phyloP scores from a whole-genome alignment of 1,284 basidiomycete species.

The Ganoderma sinense region DNA sequence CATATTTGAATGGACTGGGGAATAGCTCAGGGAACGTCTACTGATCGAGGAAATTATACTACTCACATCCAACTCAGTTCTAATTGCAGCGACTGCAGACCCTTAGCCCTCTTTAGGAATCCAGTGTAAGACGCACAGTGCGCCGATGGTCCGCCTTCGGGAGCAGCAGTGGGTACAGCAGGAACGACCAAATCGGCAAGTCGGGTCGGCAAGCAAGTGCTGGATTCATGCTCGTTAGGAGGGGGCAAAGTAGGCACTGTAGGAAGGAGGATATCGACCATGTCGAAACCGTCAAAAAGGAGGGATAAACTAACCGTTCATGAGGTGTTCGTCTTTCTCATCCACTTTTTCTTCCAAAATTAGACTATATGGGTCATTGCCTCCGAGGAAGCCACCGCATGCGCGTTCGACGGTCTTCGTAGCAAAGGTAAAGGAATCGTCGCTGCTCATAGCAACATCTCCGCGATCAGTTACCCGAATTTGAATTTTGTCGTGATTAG shows the following conservation, averaged over 20 bases:
- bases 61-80: slow-evolving; percentile 75
- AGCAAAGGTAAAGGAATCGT: slow-evolving; percentile 18
- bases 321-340: slow-evolving; percentile 55
- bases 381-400: slow-evolving; percentile 19
- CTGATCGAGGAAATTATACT: slow-evolving; percentile 28
- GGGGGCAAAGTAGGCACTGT: slow-evolving; percentile 60
- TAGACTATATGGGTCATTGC: slow-evolving; percentile 43
- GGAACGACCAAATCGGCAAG: slow-evolving; percentile 34
- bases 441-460: slow-evolving; percentile 14
- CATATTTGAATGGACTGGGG: slow-evolving; percentile 52
- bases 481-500: not conserved
- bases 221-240: slow-evolving; percentile 52
- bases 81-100: slow-evolving; percentile 63
- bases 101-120: slow-evolving; percentile 63
- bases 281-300: not conserved
- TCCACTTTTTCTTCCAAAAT: slow-evolving; percentile 64
- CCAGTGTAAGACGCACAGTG: not conserved
- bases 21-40: not conserved
- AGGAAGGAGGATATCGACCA: not conserved
- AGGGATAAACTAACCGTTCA: slow-evolving; percentile 51
- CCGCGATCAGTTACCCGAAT: not conserved
- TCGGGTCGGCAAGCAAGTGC: slow-evolving; percentile 44
- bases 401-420: slow-evolving; percentile 24
- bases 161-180: not conserved
- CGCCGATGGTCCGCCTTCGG: not conserved